Evolutionary conservation across 1,284 basidiomycete genomes (phyloP).

Genomic region (Ustanciosporium gigantosporum): DNA sequence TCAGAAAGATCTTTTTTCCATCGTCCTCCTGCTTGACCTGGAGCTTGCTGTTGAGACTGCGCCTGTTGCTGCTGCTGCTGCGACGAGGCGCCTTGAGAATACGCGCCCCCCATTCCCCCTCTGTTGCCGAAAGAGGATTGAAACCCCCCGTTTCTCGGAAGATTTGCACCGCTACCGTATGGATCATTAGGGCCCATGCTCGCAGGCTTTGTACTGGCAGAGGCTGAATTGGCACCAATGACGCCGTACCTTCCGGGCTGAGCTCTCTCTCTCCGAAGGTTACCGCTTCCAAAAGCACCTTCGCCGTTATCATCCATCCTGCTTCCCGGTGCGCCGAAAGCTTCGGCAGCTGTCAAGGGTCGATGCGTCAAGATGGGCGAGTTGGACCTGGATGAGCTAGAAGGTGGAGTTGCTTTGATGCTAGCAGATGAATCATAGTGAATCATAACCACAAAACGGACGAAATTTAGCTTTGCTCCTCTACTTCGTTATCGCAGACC

Average conservation of each 20-base stretch:
- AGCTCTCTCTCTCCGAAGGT: slow-evolving; percentile 10
- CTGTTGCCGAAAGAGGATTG: background rate
- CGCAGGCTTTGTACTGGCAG: too few relatives aligned
- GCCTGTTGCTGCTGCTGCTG: slow-evolving; percentile 4
- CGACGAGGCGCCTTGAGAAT: background rate
- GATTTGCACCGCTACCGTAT: background rate
- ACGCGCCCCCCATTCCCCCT: too few relatives aligned
- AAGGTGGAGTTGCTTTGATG: slow-evolving; percentile 55
- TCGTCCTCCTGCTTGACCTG: slow-evolving; percentile 20
- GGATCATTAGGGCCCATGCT: too few relatives aligned
- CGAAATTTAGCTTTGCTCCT: too few relatives aligned
- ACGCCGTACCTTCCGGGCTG: slow-evolving; percentile 20
- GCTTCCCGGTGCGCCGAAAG: slow-evolving; percentile 41
- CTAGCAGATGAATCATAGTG: too few relatives aligned
- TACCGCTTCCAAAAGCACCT: slow-evolving; percentile 6
- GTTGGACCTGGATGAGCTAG: slow-evolving; percentile 47
- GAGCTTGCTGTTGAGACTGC: too few relatives aligned
- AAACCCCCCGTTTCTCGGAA: background rate
- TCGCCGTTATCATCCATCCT: slow-evolving; percentile 7
- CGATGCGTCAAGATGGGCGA: slow-evolving; percentile 56
- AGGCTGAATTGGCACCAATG: slow-evolving; percentile 2
- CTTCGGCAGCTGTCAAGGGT: slow-evolving; percentile 54
- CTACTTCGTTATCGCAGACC: too few relatives aligned
- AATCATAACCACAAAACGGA: too few relatives aligned
- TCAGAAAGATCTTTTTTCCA: slow-evolving; percentile 47